Base-by-base conservation (phyloP, 1,284 basidiomycete genomes). In the Fomitopsis pinicola region DNA sequence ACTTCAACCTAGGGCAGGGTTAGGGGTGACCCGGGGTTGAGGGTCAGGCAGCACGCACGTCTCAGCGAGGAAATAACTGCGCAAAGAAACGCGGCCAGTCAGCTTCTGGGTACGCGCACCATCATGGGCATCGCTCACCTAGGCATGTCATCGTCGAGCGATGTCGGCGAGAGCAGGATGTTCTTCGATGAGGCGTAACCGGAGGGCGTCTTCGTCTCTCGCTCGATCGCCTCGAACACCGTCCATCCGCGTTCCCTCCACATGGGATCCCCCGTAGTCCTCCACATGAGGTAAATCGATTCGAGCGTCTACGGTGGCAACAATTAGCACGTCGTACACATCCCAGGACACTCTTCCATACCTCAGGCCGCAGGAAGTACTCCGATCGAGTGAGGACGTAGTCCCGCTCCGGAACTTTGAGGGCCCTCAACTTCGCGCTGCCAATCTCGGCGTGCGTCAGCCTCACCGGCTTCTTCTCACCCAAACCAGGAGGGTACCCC, bases 181-280 rank as follows among this genome's bases (percentile, higher is more conserved):
- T 77, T 74, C 65, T 74, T 64, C 55, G 91, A 69, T 61, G 79
- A 81, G 12, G 88, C 77, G 69, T 91, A 86, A 52, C 88, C 87
- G 28, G 75, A 76, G 4, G 72, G 63, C 14, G 80, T 84, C 72
- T 81, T 80, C 40, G 85, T 69, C 66, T 83, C 75, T 60, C 77
- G 78, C 69, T 91, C 84, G 59, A 94, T 85, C 1, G 89, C 81
- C 67, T 85, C 74, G 72, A 91, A 92, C 38, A 93, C 84, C 45
- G 71, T 73, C 89, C 89, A 92, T 2, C 91, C 91, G 59, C 87
- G 81, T 61, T 92, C 83, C 48, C 89, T 77, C 89, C 89, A 92
- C 40, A 80, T 81, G 8, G 74, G 72, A 61, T 92, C 81, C 0
- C 84, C 81, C 1, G 89, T 91, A 17, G 82, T 82, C 57, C 82